Evolutionary conservation across 768 basidiomycete genomes (phyloP).

Genomic region (Trametes villosa): DNA sequence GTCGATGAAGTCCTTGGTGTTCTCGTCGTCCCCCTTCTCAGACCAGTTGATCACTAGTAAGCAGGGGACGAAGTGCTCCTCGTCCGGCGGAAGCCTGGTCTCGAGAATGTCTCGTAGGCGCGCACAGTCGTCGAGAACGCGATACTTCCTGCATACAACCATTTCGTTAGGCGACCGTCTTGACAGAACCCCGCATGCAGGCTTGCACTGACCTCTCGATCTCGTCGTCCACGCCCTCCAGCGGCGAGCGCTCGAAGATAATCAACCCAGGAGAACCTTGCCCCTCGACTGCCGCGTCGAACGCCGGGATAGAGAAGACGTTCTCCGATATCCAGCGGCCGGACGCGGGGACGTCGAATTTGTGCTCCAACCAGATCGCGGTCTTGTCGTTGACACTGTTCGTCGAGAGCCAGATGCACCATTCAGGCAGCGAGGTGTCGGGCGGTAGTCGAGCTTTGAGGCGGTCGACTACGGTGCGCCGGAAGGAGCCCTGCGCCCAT

Average conservation of each 20-base stretch:
- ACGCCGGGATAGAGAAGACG: conserved; percentile 64
- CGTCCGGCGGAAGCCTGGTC: conserved; percentile 45
- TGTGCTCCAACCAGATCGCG: conserved; percentile 79
- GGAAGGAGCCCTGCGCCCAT: conserved; percentile 78
- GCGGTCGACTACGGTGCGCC: conserved; percentile 48
- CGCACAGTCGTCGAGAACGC: conserved; percentile 70
- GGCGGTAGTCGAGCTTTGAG: conserved; percentile 38
- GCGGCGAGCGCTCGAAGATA: conserved; percentile 75
- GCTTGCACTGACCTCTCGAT: conserved; percentile 58
- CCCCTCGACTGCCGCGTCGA: conserved; percentile 28
- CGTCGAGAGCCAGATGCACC: conserved; percentile 75
- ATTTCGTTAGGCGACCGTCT: conserved; percentile 12
- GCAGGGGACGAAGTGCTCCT: conserved; percentile 65
- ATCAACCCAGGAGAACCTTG: conserved; percentile 64
- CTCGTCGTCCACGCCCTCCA: conserved; percentile 64
- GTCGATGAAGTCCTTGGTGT: conserved; percentile 53
- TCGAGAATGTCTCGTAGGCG: conserved; percentile 69
- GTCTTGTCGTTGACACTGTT: conserved; percentile 76
- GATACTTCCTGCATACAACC: conserved; percentile 58
- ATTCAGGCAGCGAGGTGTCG: conserved; percentile 41
- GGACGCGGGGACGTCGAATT: conserved; percentile 70
- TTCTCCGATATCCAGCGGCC: conserved; percentile 64
- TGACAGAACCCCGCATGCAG: neutral
- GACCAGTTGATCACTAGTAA: conserved; percentile 67
- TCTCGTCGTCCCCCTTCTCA: conserved; percentile 41